phyloP scores from a whole-genome alignment of 2,329 filamentous ascomycete genomes.

The Aspergillus brunneoviolaceus region DNA sequence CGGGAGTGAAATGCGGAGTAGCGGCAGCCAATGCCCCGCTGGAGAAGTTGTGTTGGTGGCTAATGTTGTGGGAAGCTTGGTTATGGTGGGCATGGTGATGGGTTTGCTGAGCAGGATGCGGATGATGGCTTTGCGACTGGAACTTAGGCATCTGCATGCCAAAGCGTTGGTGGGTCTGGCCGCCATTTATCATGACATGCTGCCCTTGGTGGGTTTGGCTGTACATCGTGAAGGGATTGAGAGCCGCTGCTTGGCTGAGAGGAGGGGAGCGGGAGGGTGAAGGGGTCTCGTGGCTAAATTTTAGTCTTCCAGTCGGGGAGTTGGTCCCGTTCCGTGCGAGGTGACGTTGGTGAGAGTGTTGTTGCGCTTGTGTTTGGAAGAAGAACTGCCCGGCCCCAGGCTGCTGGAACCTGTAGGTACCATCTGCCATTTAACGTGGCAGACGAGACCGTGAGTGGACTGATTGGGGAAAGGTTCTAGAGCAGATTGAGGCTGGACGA shows the following conservation, averaged over 20 bases:
- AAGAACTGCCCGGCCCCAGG: constrained; percentile 53
- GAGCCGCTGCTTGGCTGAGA: constrained; percentile 42
- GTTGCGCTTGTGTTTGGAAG: constrained; percentile 46
- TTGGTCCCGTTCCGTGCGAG: constrained; percentile 47
- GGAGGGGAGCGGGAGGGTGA: constrained; percentile 50
- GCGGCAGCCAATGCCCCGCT: constrained; percentile 46
- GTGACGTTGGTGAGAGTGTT: constrained; percentile 45
- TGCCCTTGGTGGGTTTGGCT: constrained; percentile 49
- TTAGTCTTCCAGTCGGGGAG: constrained; percentile 47
- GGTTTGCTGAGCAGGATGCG: constrained; percentile 44
- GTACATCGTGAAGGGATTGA: constrained; percentile 50
- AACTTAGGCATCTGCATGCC: constrained; percentile 51
- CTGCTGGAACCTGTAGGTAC: constrained; percentile 56
- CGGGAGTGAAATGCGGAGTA: constrained; percentile 59
- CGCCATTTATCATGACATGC: constrained; percentile 53
- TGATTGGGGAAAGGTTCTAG: constrained; percentile 29
- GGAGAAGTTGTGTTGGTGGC: constrained; percentile 53
- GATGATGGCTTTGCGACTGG: constrained; percentile 48
- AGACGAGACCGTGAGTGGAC: constrained; percentile 45
- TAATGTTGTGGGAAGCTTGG: constrained; percentile 44
- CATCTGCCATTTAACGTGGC: constrained; percentile 56
- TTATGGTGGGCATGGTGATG: constrained; percentile 46
- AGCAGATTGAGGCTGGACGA: constrained; percentile 23
- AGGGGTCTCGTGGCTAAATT: constrained; percentile 48
- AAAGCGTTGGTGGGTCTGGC: constrained; percentile 50